Evolutionary conservation across 2,329 filamentous ascomycete genomes (phyloP).

Genomic region (Akanthomyces muscarius): DNA sequence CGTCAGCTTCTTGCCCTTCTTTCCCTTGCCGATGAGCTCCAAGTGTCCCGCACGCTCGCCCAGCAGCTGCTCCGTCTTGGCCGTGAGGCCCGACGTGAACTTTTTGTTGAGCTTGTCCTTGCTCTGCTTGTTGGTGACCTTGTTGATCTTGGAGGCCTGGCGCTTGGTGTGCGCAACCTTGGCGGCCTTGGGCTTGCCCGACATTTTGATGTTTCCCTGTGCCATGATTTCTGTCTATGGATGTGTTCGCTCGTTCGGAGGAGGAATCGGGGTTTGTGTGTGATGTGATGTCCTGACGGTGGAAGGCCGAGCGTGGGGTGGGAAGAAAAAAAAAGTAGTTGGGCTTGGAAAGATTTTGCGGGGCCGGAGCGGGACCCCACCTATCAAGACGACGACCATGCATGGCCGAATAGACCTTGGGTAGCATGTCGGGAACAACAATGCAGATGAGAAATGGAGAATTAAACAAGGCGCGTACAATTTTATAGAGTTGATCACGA

Average conservation of each 20-base stretch:
- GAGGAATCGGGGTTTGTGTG: not conserved
- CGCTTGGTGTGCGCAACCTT: constrained; percentile 40
- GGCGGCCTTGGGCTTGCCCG: constrained; percentile 36
- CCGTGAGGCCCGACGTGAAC: constrained; percentile 50
- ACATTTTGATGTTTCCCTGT: constrained; percentile 51
- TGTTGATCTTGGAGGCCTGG: constrained; percentile 44
- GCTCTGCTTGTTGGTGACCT: constrained; percentile 40
- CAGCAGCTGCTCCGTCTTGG: constrained; percentile 54
- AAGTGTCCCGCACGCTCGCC: constrained; percentile 57
- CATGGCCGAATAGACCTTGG: too few relatives aligned
- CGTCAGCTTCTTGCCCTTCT: constrained; percentile 42
- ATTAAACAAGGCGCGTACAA: not conserved
- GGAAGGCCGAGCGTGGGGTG: not conserved
- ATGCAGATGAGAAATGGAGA: not conserved
- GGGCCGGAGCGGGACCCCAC: not conserved
- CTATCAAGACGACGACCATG: not conserved
- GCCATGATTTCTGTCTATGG: constrained; percentile 39
- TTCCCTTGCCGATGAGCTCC: constrained; percentile 55
- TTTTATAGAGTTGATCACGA: not conserved
- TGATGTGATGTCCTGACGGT: not conserved
- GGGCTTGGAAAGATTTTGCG: not conserved
- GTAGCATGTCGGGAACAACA: too few relatives aligned
- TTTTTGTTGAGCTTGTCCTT: constrained; percentile 53
- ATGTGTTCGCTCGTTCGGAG: not conserved
- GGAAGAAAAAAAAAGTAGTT: not conserved